Conservation (phyloP, 371 early-diverging fungal species). For the Sporodiniella umbellata region DNA sequence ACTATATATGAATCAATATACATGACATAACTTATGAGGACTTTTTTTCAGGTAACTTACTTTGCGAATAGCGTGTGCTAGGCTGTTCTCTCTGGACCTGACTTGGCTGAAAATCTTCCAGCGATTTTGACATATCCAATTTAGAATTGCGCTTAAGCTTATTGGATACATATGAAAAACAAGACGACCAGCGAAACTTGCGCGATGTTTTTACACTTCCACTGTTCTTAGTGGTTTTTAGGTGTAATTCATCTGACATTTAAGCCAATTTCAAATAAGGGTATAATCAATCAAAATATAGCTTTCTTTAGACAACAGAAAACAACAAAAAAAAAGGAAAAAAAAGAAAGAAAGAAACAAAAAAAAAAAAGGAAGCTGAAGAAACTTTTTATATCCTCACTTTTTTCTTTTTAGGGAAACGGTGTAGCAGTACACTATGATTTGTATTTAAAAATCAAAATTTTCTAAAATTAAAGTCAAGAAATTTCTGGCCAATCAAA, state of each 20-base stretch:
- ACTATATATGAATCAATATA: neutral
- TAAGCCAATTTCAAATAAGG: constrained; percentile 1
- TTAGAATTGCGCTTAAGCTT: constrained; percentile 7
- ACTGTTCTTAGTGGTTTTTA: constrained; percentile 1
- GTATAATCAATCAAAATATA: too few relatives aligned
- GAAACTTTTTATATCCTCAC: neutral
- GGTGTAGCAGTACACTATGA: too few relatives aligned
- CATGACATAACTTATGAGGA: too few relatives aligned
- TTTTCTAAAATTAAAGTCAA: too few relatives aligned
- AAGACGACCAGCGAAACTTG: constrained; percentile 30
- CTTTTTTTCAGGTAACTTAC: too few relatives aligned
- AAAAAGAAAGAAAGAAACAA: neutral
- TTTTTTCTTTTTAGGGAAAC: too few relatives aligned
- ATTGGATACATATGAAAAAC: constrained; percentile 21
- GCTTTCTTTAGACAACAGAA: too few relatives aligned
- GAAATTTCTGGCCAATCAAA: too few relatives aligned
- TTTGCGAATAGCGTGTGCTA: too few relatives aligned
- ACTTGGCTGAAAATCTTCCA: constrained; percentile 1
- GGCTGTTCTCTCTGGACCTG: neutral
- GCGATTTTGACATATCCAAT: constrained; percentile 10
- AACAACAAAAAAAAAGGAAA: neutral
- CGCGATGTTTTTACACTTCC: constrained; percentile 3
- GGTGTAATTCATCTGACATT: constrained; percentile 12
- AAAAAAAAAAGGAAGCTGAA: neutral
- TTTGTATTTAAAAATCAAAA: too few relatives aligned